Percentiles rank a stretch among this genome's conserved stretches.
Evolutionary conservation across 1,139 yeast species (phyloP).

Genomic region (Blastobotrys petasosporus): DNA sequence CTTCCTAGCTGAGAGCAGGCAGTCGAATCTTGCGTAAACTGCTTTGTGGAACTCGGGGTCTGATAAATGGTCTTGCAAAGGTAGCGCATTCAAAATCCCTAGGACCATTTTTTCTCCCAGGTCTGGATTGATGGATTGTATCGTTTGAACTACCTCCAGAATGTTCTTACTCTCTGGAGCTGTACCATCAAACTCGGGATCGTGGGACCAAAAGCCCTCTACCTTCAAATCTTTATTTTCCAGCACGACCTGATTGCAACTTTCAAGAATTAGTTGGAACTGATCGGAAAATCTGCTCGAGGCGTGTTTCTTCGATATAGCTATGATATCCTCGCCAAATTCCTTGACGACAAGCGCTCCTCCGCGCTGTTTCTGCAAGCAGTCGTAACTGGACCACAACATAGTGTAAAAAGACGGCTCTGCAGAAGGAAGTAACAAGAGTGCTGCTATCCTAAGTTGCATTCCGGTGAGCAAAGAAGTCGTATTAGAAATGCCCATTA

Average conservation of each 20-base stretch:
- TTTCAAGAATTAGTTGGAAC: conserved; percentile 11
- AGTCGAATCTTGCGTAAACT: conserved; percentile 1
- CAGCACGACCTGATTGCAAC: conserved; percentile 9
- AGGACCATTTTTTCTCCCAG: conserved; percentile 1
- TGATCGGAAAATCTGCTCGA: conserved; percentile 7
- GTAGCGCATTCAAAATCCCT: conserved; percentile 9
- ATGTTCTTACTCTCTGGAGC: conserved; percentile 4
- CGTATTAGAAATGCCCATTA: conserved; percentile 18
- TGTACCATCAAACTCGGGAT: conserved; percentile 4
- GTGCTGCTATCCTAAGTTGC: conserved; percentile 16
- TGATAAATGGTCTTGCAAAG: conserved; percentile 7
- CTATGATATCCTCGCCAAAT: conserved; percentile 14
- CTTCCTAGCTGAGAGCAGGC: background rate
- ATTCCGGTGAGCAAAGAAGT: conserved; percentile 16
- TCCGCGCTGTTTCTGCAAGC: conserved; percentile 13
- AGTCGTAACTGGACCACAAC: conserved; percentile 16
- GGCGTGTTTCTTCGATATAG: conserved; percentile 10
- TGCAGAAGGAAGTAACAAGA: conserved; percentile 13
- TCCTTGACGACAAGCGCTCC: conserved; percentile 9
- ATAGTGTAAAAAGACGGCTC: conserved; percentile 15
- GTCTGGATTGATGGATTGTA: conserved; percentile 4
- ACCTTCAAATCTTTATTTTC: conserved; percentile 5
- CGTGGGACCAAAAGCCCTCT: conserved; percentile 8
- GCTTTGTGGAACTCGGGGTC: conserved; percentile 10
- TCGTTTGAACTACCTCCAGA: conserved; percentile 8